Base-by-base conservation (phyloP, 345 rosid species). In the Abelmoschus esculentus region DNA sequence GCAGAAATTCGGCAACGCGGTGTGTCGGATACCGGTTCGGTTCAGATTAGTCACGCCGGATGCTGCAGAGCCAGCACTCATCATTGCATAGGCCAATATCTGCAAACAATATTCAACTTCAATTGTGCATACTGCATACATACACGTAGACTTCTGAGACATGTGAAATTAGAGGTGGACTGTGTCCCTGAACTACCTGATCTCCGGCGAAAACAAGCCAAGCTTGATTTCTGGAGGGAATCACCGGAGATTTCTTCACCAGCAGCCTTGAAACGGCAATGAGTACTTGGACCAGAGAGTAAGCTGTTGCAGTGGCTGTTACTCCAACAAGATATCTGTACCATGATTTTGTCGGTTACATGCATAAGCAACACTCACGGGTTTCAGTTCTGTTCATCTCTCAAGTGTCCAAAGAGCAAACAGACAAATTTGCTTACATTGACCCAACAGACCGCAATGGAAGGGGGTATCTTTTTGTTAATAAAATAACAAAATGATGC, bases 1-100 rank as follows among this genome's bases (percentile, higher is more conserved):
- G 88, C 98, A 93, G 78, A 93, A 93, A 78, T 89, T 84, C 0
- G 98, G 96, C 7, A 90, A 81, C 36, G 88, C 80, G 3, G 92
- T 80, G 62, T 87, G 96, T 32, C 75, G 79, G 74, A 93, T 84
- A 50, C 98, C 97, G 0, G 88, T 86, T 47, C 83, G 86, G 74
- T 93, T 93, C 82, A 90, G 84, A 86, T 89, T 88, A 58, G 85
- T 82, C 28, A 90, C 89, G 38, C 96, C 96, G 0, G 87, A 80
- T 57, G 93, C 85, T 31, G 98, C 95, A 15, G 97, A 86, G 5
- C 89, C 96, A 1, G 92, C 96, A 61, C 96, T 85, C 70, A 83
- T 68, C 90, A 80, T 77, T 58, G 82, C 85, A 60, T 84, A 87
- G 1, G 93, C 83, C 29, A 90, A 82, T 64, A 87, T 79, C 96